Percentiles rank a stretch among this genome's conserved stretches.
Conservation (phyloP, 441 rosid genomes). For the Erodium trifolium region DNA sequence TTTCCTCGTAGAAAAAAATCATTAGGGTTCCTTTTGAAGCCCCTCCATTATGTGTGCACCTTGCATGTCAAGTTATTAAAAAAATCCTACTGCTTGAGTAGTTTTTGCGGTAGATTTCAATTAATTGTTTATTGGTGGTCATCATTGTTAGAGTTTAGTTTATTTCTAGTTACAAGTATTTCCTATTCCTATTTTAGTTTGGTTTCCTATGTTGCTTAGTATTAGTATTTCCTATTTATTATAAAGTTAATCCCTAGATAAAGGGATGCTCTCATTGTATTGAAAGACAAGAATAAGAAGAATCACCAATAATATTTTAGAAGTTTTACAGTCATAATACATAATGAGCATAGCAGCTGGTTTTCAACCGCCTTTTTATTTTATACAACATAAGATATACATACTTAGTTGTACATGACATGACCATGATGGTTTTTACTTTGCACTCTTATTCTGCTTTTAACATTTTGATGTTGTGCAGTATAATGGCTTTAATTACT, state of each 20-base stretch:
- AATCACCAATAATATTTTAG: too few species aligned
- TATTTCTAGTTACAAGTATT: too few species aligned
- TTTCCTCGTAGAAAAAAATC: background rate
- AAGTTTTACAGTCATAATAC: too few species aligned
- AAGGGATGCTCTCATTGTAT: too few species aligned
- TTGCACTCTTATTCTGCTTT: background rate
- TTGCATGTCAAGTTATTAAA: background rate
- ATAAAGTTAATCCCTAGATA: too few species aligned
- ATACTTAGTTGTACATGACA: background rate
- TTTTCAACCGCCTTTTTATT: background rate
- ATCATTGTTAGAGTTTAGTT: too few species aligned
- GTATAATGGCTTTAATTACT: background rate
- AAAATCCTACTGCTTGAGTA: background rate
- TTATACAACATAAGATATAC: background rate
- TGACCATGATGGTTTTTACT: background rate
- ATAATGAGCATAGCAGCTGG: background rate
- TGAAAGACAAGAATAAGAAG: too few species aligned
- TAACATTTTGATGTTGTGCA: background rate
- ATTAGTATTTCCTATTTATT: too few species aligned
- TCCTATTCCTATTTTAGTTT: too few species aligned
- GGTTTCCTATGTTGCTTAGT: too few species aligned
- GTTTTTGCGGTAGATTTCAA: background rate
- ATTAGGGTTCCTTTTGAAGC: background rate
- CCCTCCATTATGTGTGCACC: background rate
- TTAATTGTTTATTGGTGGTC: background rate